phyloP scores from a whole-genome alignment of 768 basidiomycete genomes.

The Boletus huronensis region DNA sequence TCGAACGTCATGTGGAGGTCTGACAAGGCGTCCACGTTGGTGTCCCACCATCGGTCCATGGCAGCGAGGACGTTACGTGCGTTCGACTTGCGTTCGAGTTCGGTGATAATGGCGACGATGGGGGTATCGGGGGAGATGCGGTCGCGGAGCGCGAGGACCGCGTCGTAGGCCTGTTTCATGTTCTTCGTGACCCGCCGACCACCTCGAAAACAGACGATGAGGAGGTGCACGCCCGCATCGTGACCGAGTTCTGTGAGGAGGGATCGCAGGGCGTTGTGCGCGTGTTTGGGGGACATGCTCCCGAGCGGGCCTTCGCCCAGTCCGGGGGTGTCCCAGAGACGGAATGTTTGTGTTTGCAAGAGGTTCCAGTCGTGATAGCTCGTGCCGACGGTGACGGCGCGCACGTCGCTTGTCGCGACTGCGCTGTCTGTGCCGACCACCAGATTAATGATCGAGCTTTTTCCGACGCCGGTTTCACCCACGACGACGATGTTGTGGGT shows the following conservation, averaged over 20 bases:
- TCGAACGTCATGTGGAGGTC: slow-evolving; percentile 10
- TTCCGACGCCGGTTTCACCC: slow-evolving; percentile 35
- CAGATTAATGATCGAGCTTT: slow-evolving; percentile 23
- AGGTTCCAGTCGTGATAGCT: slow-evolving; percentile 24
- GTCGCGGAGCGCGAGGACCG: slow-evolving; percentile 16
- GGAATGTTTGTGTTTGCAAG: slow-evolving; percentile 20
- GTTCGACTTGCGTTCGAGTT: slow-evolving; percentile 14
- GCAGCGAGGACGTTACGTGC: slow-evolving; percentile 1
- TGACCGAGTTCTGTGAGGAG: slow-evolving; percentile 22
- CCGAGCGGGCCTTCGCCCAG: slow-evolving; percentile 15
- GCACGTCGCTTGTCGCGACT: slow-evolving; percentile 11
- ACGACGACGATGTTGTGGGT: slow-evolving; percentile 37
- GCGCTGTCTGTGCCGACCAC: slow-evolving; percentile 17
- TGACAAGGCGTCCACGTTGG: slow-evolving; percentile 10
- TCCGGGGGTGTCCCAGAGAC: slow-evolving; percentile 27
- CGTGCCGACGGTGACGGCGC: slow-evolving; percentile 18
- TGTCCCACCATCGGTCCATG: slow-evolving; percentile 25
- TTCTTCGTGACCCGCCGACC: slow-evolving; percentile 17
- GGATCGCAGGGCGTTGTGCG: slow-evolving; percentile 18
- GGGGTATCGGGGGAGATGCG: slow-evolving; percentile 16
- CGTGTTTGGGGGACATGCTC: slow-evolving; percentile 5
- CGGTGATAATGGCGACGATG: slow-evolving; percentile 18
- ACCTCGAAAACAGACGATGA: slow-evolving; percentile 20
- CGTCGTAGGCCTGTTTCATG: slow-evolving; percentile 22
- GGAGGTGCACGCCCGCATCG: slow-evolving; percentile 16